Evolutionary conservation across 768 basidiomycete species (phyloP).

Genomic region (Amanita phalloides): DNA sequence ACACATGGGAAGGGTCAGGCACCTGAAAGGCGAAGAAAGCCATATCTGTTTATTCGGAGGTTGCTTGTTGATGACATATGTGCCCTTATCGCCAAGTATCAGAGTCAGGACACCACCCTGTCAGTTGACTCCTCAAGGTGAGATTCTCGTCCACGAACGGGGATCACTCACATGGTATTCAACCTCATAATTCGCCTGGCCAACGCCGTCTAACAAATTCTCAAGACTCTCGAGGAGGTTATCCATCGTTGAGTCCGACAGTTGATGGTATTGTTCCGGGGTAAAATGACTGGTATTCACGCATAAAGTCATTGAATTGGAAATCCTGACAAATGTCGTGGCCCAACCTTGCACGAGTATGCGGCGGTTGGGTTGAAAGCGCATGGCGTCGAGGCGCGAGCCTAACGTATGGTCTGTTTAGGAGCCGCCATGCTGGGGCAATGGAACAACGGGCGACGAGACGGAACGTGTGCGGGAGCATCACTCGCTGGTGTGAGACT

Average conservation of each 20-base stretch:
- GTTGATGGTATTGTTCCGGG: slow-evolving; percentile 53
- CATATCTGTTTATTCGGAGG: slow-evolving; percentile 97
- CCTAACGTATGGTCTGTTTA: slow-evolving; percentile 8
- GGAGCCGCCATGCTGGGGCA: slow-evolving; percentile 11
- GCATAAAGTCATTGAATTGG: not conserved
- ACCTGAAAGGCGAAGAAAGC: slow-evolving; percentile 88
- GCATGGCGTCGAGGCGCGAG: slow-evolving; percentile 13
- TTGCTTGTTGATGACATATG: slow-evolving; percentile 95
- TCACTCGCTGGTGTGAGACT: slow-evolving; percentile 2
- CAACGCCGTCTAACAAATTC: slow-evolving; percentile 49
- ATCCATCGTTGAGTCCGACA: slow-evolving; percentile 75
- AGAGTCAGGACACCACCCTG: slow-evolving; percentile 91
- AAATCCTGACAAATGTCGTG: slow-evolving; percentile 4
- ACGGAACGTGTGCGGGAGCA: slow-evolving; percentile 18
- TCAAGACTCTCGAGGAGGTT: slow-evolving; percentile 67
- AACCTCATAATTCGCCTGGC: slow-evolving; percentile 58
- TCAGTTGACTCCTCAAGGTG: not conserved
- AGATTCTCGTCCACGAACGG: slow-evolving; percentile 1
- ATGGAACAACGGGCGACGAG: slow-evolving; percentile 15
- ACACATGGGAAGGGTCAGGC: slow-evolving; percentile 2
- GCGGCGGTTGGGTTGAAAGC: slow-evolving; percentile 46
- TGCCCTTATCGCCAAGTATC: slow-evolving; percentile 62
- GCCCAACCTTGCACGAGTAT: slow-evolving; percentile 36
- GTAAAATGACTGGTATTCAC: slow-evolving; percentile 29
- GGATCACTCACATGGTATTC: slow-evolving; percentile 67